Evolutionary conservation across 2,329 filamentous ascomycete species (phyloP), one percentile per base, ranked within the genome.

Genomic region (Talaromyces marneffei): DNA sequence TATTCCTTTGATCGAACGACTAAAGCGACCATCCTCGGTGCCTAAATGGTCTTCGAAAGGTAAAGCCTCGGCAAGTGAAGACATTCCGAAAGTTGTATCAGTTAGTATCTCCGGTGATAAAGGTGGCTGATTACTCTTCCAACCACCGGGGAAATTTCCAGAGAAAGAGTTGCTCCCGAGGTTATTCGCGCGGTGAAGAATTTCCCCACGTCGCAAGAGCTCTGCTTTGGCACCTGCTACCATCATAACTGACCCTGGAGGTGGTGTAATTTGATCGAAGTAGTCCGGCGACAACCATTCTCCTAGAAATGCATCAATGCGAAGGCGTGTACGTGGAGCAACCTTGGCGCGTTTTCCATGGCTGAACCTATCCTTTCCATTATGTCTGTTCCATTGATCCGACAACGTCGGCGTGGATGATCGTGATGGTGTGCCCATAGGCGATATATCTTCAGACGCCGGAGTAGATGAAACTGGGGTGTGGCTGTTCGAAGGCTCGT

Each of bases 231-330:
- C 93, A 42, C 86, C 85, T 27, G 90, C 89, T 2, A 97, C 81
- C 91, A 99, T 95, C 77, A 94, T 84, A 3, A 88, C 85, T 2
- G 91, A 93, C 46, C 86, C 85, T 0, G 94, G 94, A 10, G 94
- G 94, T 2, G 92, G 90, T 0, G 90, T 93, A 65, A 97, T 97
- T 57, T 89, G 83, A 65, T 96, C 92, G 70, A 93, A 99, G 74
- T 99, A 99, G 70, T 92, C 88, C 1, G 92, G 91, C 1, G 89
- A 90, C 31, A 97, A 82, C 94, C 94, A 99, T 80, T 99, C 94
- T 54, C 94, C 93, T 0, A 99, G 82, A 71, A 95, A 97, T 0
- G 92, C 89, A 75, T 99, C 94, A 5, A 99, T 83, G 0, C 94
- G 88, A 53, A 99, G 77, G 9, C 73, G 64, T 42, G 67, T 66